These are phyloP conservation scores for Wickerhamomyces pijperi DNA, from an alignment of 805 yeast genomes.

Conservation along the genomic window DNA sequence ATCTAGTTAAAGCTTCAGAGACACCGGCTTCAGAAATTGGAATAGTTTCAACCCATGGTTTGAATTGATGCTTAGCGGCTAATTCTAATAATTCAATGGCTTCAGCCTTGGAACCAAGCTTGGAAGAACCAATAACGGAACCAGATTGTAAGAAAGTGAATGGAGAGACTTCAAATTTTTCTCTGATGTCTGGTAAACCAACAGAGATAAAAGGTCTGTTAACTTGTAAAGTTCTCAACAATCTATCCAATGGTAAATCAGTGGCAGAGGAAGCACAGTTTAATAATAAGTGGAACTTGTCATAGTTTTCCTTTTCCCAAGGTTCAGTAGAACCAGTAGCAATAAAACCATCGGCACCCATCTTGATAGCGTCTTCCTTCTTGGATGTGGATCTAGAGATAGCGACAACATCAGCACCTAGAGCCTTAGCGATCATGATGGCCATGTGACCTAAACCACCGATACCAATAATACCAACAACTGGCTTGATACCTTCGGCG, in stretches of 20 bases:
- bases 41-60: constrained; percentile 53
- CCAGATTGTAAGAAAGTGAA: constrained; percentile 39
- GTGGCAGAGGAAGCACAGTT: constrained; percentile 35
- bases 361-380: constrained; percentile 32
- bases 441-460: constrained; percentile 53
- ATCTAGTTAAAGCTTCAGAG: constrained; percentile 42
- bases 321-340: constrained; percentile 40
- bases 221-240: constrained; percentile 41
- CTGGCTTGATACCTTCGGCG: constrained; percentile 17
- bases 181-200: constrained; percentile 49
- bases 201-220: constrained; percentile 51
- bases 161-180: constrained; percentile 31
- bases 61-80: constrained; percentile 46
- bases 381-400: constrained; percentile 40
- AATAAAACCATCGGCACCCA: constrained; percentile 43
- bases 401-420: constrained; percentile 50
- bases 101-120: constrained; percentile 52
- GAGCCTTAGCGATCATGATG: constrained; percentile 42
- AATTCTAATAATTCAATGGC: constrained; percentile 55
- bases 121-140: constrained; percentile 44
- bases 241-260: constrained; percentile 36
- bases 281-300: constrained; percentile 34
- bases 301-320: constrained; percentile 25
- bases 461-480: constrained; percentile 43
- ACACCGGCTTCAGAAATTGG: constrained; percentile 43